Percentiles rank a stretch among this genome's conserved stretches.
phyloP scores from a whole-genome alignment of 495 filamentous ascomycete genomes.

The Tirmania nivea region DNA sequence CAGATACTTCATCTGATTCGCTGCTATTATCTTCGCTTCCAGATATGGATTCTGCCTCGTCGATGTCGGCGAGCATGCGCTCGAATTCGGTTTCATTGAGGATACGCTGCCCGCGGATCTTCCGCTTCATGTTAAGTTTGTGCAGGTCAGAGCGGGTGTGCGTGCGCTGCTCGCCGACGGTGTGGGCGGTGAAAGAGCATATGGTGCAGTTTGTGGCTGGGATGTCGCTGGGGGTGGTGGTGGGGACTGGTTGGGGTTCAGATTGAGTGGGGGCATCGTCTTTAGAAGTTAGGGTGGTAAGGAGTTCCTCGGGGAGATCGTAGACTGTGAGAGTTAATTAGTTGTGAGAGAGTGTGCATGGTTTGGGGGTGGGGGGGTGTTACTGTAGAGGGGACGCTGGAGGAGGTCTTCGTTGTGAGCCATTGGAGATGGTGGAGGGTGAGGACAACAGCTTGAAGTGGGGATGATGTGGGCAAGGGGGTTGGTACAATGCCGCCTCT shows the following conservation, averaged over 20 bases:
- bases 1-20: slow-evolving; percentile 32
- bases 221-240: background rate
- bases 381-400: slow-evolving; percentile 44
- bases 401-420: slow-evolving; percentile 29
- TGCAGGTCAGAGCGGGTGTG: slow-evolving; percentile 87
- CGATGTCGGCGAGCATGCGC: slow-evolving; percentile 47
- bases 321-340: slow-evolving; percentile 36
- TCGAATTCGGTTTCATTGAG: slow-evolving; percentile 66
- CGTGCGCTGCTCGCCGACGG: slow-evolving; percentile 57
- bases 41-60: slow-evolving; percentile 48
- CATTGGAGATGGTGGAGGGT: background rate
- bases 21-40: slow-evolving; percentile 17
- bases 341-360: background rate
- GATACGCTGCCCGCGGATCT: slow-evolving; percentile 42
- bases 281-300: slow-evolving; percentile 45
- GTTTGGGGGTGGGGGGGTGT: background rate
- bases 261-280: slow-evolving; percentile 18
- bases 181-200: slow-evolving; percentile 46
- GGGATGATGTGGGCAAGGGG: too few species aligned
- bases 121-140: slow-evolving; percentile 82
- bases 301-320: slow-evolving; percentile 59
- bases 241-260: slow-evolving; percentile 12
- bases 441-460: background rate
- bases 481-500: too few species aligned
- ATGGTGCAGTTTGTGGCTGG: slow-evolving; percentile 56